phyloP scores from a whole-genome alignment of 148 eudicot genomes.

The Spergularia marina region DNA sequence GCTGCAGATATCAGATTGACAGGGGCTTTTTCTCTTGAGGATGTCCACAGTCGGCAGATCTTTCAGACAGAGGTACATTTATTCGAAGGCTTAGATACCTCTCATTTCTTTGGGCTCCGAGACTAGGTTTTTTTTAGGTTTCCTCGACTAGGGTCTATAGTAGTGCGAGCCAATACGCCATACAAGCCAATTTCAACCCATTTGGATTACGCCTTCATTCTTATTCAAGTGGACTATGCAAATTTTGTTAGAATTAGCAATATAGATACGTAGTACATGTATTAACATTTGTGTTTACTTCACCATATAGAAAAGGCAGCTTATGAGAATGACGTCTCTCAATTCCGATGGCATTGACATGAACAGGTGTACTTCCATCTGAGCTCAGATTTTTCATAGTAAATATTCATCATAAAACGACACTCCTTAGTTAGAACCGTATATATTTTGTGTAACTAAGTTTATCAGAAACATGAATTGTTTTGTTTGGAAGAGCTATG shows the following conservation, averaged over 20 bases:
- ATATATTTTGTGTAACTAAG: not conserved
- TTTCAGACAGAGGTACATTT: not conserved
- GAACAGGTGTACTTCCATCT: not conserved
- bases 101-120: slow-evolving; percentile 12
- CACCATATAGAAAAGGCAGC: slow-evolving; percentile 3
- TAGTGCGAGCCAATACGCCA: slow-evolving; percentile 21
- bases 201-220: not conserved
- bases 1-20: slow-evolving; percentile 9
- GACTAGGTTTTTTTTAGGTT: slow-evolving; percentile 7
- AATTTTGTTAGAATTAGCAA: slow-evolving; percentile 33
- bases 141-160: slow-evolving; percentile 11
- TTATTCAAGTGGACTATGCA: slow-evolving; percentile 5
- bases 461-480: not conserved
- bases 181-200: slow-evolving; percentile 11
- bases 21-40: not conserved
- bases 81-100: slow-evolving; percentile 11
- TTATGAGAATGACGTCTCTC: not conserved
- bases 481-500: slow-evolving; percentile 4
- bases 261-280: slow-evolving; percentile 17
- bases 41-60: slow-evolving; percentile 9
- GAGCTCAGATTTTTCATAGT: too few species aligned
- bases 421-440: too few species aligned
- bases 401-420: not conserved
- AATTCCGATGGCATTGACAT: not conserved
- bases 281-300: slow-evolving; percentile 15